Evolutionary conservation across 345 rosid genomes (phyloP).

Genomic region (Euphorbia tirucalli): DNA sequence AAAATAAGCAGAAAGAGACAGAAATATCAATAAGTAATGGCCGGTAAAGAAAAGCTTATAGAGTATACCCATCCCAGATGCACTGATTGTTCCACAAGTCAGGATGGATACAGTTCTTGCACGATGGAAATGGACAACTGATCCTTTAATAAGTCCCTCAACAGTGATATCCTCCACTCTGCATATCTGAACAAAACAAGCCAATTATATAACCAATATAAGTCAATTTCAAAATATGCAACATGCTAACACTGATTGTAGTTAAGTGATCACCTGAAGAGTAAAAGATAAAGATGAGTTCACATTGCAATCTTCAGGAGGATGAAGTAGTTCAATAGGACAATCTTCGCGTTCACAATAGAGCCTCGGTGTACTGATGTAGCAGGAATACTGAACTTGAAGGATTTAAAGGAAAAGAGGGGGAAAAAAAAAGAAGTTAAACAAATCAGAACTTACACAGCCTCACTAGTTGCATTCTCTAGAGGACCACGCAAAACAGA

Average conservation of each 20-base stretch:
- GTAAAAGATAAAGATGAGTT: constrained; percentile 93
- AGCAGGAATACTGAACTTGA: constrained; percentile 16
- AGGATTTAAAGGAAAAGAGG: constrained; percentile 8
- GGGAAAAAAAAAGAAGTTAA: not conserved
- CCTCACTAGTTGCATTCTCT: constrained; percentile 73
- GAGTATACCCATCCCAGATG: constrained; percentile 79
- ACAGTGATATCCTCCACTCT: constrained; percentile 93
- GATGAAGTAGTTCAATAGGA: constrained; percentile 79
- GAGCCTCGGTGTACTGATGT: constrained; percentile 76
- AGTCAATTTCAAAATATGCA: constrained; percentile 16
- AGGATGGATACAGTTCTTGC: constrained; percentile 75
- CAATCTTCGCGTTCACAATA: constrained; percentile 77
- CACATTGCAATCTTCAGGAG: constrained; percentile 99
- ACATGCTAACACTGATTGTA: not conserved
- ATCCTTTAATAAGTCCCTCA: constrained; percentile 87
- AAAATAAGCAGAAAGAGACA: not conserved
- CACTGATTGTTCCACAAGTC: constrained; percentile 74
- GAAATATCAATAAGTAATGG: not conserved
- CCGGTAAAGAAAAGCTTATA: not conserved
- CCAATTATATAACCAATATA: constrained; percentile 25
- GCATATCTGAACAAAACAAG: constrained; percentile 63
- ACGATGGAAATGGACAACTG: constrained; percentile 90
- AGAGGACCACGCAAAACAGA: constrained; percentile 90
- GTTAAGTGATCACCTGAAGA: constrained; percentile 66
- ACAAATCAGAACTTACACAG: constrained; percentile 60